Evolutionary conservation across 768 basidiomycete genomes (phyloP), one percentile per base, ranked within the genome.

Genomic region (Pholiota molesta): DNA sequence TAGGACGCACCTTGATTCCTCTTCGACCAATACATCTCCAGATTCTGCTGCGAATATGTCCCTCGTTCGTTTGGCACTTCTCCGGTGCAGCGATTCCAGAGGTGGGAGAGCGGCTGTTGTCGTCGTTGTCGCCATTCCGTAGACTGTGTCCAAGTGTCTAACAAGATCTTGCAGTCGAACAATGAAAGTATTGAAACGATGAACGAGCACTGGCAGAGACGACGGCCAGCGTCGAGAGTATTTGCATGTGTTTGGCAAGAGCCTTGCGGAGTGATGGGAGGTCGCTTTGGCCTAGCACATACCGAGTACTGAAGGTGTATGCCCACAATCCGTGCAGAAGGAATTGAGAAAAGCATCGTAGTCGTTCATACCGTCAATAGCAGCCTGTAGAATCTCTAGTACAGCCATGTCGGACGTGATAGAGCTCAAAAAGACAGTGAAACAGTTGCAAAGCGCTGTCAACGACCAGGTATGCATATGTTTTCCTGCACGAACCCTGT

Each of bases 361-460:
- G 62, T 57, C 61, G 59, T 60, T 55, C 74, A 75, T 76, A 78
- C 61, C 74, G 64, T 69, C 71, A 72, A 74, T 60, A 60, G 58
- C 37, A 59, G 19, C 68, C 66, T 76, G 74, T 72, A 73, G 72
- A 68, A 69, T 65, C 67, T 57, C 63, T 72, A 72, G 64, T 62
- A 69, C 68, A 71, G 61, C 70, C 23, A 82, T 82, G 81, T 77
- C 81, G 69, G 78, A 79, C 51, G 78, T 81, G 73, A 75, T 78
- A 71, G 90, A 92, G 78, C 81, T 93, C 77, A 91, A 86, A 82
- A 88, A 85, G 75, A 86, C 90, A 74, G 90, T 89, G 57, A 93
- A 92, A 82, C 83, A 87, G 80, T 79, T 93, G 67, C 88, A 91
- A 80, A 83, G 74, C 69, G 79, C 86, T 63, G 76, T 83, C 65